Evolutionary conservation across 495 filamentous ascomycete species (phyloP).

Genomic region (Aspergillus sclerotiicarbonarius): DNA sequence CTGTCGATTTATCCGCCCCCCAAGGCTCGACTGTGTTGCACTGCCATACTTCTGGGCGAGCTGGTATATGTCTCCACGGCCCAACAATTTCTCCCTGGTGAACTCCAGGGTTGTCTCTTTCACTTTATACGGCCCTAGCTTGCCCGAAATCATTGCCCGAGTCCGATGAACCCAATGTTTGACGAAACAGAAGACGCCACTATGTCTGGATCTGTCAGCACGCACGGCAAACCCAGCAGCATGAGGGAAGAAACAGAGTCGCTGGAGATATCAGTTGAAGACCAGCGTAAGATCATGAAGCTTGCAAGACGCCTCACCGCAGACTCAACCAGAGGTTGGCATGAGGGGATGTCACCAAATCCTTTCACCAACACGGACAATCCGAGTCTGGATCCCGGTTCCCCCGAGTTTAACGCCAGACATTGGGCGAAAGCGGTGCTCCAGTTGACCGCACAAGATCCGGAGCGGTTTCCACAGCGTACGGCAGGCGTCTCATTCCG

Average conservation of each 20-base stretch:
- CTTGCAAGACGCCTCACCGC: neutral
- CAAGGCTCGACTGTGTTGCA: neutral
- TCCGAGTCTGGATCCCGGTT: slow-evolving; percentile 7
- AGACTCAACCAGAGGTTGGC: neutral
- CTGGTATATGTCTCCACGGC: too few relatives aligned
- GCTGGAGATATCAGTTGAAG: neutral
- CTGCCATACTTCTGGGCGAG: too few relatives aligned
- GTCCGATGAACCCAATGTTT: neutral
- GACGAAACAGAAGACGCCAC: neutral
- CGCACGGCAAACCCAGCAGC: neutral
- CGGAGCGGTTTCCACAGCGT: slow-evolving; percentile 17
- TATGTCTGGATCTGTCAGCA: neutral
- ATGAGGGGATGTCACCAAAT: neutral
- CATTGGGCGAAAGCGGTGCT: slow-evolving; percentile 3
- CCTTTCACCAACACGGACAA: slow-evolving; percentile 1
- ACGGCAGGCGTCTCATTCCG: slow-evolving; percentile 22
- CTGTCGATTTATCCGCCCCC: neutral
- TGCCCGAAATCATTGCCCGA: neutral
- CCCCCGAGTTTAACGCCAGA: slow-evolving; percentile 1
- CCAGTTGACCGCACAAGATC: slow-evolving; percentile 38
- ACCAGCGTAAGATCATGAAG: neutral
- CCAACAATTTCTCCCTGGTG: too few relatives aligned
- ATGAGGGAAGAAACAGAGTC: neutral
- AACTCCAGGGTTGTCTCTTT: too few relatives aligned
- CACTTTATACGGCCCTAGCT: too few relatives aligned